phyloP scores from a whole-genome alignment of 2,329 filamentous ascomycete species.

The Exophiala alcalophila region DNA sequence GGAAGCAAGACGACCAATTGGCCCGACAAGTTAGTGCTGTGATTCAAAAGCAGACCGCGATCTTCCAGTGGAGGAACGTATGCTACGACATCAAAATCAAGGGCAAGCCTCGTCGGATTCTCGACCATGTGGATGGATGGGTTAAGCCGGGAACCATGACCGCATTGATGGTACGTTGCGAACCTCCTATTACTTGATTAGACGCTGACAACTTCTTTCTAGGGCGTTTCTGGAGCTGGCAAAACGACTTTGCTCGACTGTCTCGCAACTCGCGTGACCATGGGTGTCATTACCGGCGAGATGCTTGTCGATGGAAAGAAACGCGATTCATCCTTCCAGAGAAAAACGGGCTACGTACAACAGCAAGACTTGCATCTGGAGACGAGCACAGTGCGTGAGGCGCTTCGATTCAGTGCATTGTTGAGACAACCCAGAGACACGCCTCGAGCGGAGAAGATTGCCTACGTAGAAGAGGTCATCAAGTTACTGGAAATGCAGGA shows the following conservation, averaged over 20 bases:
- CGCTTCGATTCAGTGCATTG: constrained; percentile 78
- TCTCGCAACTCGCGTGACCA: constrained; percentile 77
- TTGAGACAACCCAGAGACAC: constrained; percentile 76
- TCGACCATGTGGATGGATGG: constrained; percentile 87
- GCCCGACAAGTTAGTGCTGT: constrained; percentile 17
- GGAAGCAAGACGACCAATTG: constrained; percentile 16
- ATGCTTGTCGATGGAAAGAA: constrained; percentile 75
- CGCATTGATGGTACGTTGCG: constrained; percentile 85
- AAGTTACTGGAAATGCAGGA: constrained; percentile 84
- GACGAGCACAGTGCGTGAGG: constrained; percentile 82
- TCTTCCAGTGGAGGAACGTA: constrained; percentile 83
- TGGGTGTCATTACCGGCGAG: constrained; percentile 82
- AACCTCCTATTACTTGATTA: too few species aligned
- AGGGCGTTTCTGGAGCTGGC: constrained; percentile 81
- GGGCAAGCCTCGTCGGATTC: constrained; percentile 66
- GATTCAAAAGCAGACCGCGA: constrained; percentile 61
- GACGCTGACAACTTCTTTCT: too few species aligned
- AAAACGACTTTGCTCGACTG: constrained; percentile 89
- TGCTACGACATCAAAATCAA: constrained; percentile 83
- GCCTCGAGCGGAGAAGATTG: constrained; percentile 70
- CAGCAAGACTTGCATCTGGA: constrained; percentile 86
- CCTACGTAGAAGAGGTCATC: constrained; percentile 90
- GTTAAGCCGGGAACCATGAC: constrained; percentile 91
- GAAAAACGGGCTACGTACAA: constrained; percentile 87
- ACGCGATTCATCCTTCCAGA: constrained; percentile 77